Percentiles rank a stretch among this genome's conserved stretches.
These are phyloP conservation scores for Fraxinus velutina DNA, from an alignment of 305 asterid species.

Conservation along the genomic window DNA sequence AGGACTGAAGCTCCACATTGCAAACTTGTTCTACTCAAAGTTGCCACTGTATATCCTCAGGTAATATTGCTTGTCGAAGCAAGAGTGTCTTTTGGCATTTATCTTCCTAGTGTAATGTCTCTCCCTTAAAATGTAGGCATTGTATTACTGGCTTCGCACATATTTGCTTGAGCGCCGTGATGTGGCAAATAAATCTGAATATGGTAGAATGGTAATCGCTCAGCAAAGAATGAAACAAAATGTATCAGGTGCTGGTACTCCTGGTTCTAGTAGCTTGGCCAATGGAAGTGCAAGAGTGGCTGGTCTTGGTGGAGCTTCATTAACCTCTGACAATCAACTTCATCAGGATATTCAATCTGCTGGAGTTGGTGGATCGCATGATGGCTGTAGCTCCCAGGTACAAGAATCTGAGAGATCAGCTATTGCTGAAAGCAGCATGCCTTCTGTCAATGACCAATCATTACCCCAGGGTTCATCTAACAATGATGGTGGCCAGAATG, in stretches of 20 bases:
- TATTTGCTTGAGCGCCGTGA: constrained; percentile 98
- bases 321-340: constrained; percentile 73
- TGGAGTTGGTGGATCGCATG: constrained; percentile 74
- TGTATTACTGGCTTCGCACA: constrained; percentile 98
- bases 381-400: constrained; percentile 67
- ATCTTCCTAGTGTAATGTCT: constrained; percentile 24
- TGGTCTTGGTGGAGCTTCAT: constrained; percentile 63
- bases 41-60: constrained; percentile 94
- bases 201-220: constrained; percentile 94
- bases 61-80: constrained; percentile 35
- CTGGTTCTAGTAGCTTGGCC: constrained; percentile 57
- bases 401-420: constrained; percentile 82
- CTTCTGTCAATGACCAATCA: constrained; percentile 69
- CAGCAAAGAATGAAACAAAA: constrained; percentile 98
- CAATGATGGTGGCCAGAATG: constrained; percentile 72
- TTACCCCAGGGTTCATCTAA: constrained; percentile 62
- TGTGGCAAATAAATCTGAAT: constrained; percentile 94
- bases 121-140: constrained; percentile 54
- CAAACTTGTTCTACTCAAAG: constrained; percentile 88
- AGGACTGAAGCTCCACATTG: constrained; percentile 95
- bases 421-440: constrained; percentile 64
- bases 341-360: constrained; percentile 73
- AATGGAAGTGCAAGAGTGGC: constrained; percentile 73
- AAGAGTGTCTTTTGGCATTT: constrained; percentile 2
- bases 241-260: constrained; percentile 50